A percentile compares a stretch with the other conserved stretches of the same genome.
Evolutionary conservation across 495 filamentous ascomycete species (phyloP).

Genomic region (Penicillium manginii): DNA sequence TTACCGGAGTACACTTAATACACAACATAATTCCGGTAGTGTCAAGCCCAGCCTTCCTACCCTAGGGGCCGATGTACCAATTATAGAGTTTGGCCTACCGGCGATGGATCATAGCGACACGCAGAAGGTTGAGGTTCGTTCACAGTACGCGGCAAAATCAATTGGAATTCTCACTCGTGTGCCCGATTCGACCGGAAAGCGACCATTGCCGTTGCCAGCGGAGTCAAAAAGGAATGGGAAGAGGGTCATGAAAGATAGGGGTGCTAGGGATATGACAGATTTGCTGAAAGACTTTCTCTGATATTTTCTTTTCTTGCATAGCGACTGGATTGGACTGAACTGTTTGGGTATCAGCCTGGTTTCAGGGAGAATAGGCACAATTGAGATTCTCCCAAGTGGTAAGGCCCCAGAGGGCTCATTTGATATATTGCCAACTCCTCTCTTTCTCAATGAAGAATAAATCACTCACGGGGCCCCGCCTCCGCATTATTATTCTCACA

Average conservation of each 20-base stretch:
- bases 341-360: neutral
- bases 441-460: neutral
- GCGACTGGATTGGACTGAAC: neutral
- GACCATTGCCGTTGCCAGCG: neutral
- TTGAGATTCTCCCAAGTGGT: neutral
- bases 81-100: neutral
- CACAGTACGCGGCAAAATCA: neutral
- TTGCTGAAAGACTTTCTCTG: neutral
- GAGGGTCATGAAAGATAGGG: neutral
- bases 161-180: neutral
- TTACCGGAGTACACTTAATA: neutral
- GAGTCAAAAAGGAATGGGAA: neutral
- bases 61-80: neutral
- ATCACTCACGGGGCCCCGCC: neutral
- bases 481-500: neutral
- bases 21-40: neutral
- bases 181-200: neutral
- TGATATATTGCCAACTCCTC: too few relatives aligned
- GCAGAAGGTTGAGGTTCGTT: neutral
- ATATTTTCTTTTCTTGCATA: neutral
- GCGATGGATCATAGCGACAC: neutral
- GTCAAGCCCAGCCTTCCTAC: neutral
- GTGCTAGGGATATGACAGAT: neutral
- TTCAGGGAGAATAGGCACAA: neutral
- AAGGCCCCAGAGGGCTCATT: too few relatives aligned